Evolutionary conservation across 2,329 filamentous ascomycete species (phyloP), one percentile per base, ranked within the genome.

Genomic region (Metarhizium sp.): DNA sequence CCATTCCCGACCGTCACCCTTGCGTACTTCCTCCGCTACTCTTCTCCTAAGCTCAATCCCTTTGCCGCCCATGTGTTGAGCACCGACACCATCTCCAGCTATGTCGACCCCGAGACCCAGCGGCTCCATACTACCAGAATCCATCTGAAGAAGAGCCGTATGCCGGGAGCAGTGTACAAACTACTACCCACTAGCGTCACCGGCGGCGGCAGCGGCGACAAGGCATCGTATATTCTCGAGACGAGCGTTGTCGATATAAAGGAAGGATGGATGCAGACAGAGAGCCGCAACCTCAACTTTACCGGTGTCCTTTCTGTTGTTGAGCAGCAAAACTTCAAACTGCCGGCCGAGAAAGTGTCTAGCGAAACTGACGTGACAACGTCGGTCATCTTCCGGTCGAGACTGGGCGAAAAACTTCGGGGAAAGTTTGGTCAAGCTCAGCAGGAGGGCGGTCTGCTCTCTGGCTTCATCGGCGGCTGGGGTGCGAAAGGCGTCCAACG

Each of bases 21-120:
- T 70, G 89, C 89, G 73, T 94, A 90, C 79, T 94, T 92, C 73
- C 85, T 94, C 51, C 88, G 89, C 61, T 94, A 94, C 73, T 90
- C 88, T 57, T 82, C 79, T 5, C 79, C 80, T 34, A 76, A 81
- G 61, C 74, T 81, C 61, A 94, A 92, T 66, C 89, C 89, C 6
- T 92, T 92, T 74, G 86, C 85, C 61, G 84, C 81, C 60, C 89
- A 94, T 74, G 89, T 94, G 53, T 76, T 91, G 63, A 90, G 87
- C 66, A 91, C 88, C 70, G 89, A 94, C 71, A 90, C 88, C 64
- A 89, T 94, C 69, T 82, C 83, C 51, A 86, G 84, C 60, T 76
- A 80, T 69, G 82, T 90, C 71, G 88, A 92, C 70, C 78, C 85
- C 6, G 73, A 72, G n/a, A 88, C 87, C 1, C 87, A 88, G 62